These are phyloP conservation scores for Diaporthe sp. DNA, from an alignment of 2,329 filamentous ascomycete genomes.

Conservation along the genomic window DNA sequence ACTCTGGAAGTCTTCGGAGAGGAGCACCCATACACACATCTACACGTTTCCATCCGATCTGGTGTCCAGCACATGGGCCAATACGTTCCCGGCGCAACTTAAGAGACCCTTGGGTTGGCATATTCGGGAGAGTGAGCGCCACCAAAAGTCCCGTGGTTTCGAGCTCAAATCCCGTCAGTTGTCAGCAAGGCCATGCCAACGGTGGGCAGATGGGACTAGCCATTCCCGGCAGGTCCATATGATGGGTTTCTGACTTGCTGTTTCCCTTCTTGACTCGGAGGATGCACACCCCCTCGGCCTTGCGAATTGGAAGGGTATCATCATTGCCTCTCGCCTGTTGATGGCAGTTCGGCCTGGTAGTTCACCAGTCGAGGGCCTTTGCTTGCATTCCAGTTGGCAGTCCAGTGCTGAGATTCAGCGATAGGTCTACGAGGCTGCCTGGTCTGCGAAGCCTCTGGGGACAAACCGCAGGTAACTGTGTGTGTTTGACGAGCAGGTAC, in stretches of 20 bases:
- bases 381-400: neutral
- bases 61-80: too few relatives aligned
- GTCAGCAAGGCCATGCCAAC: neutral
- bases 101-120: neutral
- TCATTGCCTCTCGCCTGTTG: neutral
- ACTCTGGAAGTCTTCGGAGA: neutral
- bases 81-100: neutral
- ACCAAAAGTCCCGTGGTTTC: neutral
- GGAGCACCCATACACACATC: neutral
- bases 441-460: neutral
- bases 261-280: neutral
- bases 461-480: neutral
- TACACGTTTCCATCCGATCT: neutral
- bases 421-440: neutral
- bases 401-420: neutral
- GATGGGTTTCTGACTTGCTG: neutral
- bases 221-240: neutral
- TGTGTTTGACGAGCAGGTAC: too few relatives aligned
- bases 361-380: neutral
- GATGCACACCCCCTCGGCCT: neutral
- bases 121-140: neutral
- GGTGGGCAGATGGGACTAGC: too few relatives aligned
- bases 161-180: neutral
- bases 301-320: neutral
- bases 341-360: neutral